These are phyloP conservation scores for Holtermannia corniformis DNA, from an alignment of 768 basidiomycete genomes.

Conservation along the genomic window DNA sequence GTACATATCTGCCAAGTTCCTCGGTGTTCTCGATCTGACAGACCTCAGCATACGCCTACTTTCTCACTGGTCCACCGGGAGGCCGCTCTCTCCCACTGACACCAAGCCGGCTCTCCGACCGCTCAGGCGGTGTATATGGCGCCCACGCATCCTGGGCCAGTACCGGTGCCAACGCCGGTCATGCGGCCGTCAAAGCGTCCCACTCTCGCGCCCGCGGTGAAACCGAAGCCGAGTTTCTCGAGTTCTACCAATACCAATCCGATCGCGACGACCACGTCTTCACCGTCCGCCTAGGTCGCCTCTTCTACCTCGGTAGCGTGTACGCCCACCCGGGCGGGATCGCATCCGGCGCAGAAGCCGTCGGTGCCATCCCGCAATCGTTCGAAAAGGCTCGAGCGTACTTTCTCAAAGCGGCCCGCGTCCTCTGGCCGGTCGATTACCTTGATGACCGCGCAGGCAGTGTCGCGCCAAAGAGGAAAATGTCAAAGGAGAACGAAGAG, in stretches of 20 bases:
- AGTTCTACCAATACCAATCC: slow-evolving; percentile 94
- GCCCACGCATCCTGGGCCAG: slow-evolving; percentile 90
- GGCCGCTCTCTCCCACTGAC: slow-evolving; percentile 76
- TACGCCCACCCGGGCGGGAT: slow-evolving; percentile 71
- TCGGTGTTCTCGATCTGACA: slow-evolving; percentile 2
- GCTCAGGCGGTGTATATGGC: slow-evolving; percentile 87
- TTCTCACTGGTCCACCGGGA: slow-evolving; percentile 77
- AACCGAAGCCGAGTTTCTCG: slow-evolving; percentile 84
- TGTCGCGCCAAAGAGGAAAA: slow-evolving; percentile 32
- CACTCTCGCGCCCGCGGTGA: slow-evolving; percentile 77
- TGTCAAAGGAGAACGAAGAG: slow-evolving; percentile 40
- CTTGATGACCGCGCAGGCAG: slow-evolving; percentile 16
- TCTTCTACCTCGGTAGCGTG: slow-evolving; percentile 91
- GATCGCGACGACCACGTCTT: slow-evolving; percentile 83
- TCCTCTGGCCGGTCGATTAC: slow-evolving; percentile 60
- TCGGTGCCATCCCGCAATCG: slow-evolving; percentile 74
- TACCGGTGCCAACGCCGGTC: slow-evolving; percentile 61
- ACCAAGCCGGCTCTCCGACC: slow-evolving; percentile 72
- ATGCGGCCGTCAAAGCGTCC: slow-evolving; percentile 74
- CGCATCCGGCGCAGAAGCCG: slow-evolving; percentile 81
- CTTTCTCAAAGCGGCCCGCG: slow-evolving; percentile 71
- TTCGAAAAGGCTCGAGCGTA: slow-evolving; percentile 68
- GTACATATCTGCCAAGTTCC: slow-evolving; percentile 41
- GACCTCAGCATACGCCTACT: slow-evolving; percentile 60
- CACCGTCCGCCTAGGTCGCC: slow-evolving; percentile 85